Percentiles rank a stretch among this genome's conserved stretches.
phyloP scores from a whole-genome alignment of 352 stramenopile genomes.

The Globisporangium acanthophoron region DNA sequence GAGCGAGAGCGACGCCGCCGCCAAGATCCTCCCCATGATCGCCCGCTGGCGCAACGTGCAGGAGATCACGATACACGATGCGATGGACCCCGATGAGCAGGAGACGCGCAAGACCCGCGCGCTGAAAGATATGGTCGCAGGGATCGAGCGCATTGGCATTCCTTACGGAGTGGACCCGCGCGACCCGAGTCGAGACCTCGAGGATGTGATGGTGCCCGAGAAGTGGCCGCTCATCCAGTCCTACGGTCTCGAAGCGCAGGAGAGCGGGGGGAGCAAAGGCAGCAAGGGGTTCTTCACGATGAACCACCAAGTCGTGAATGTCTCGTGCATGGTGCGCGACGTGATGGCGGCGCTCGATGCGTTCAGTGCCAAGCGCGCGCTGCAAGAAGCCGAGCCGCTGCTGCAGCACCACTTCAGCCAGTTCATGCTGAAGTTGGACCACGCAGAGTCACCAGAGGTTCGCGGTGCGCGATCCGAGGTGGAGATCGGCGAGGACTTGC shows the following conservation, averaged over 20 bases:
- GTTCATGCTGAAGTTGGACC: conserved; percentile 67
- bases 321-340: conserved; percentile 29
- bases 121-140: conserved; percentile 58
- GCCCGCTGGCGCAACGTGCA: conserved; percentile 60
- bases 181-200: conserved; percentile 21
- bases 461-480: conserved; percentile 38
- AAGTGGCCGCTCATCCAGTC: conserved; percentile 77
- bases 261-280: conserved; percentile 1
- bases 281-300: conserved; percentile 72
- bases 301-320: conserved; percentile 61
- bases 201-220: conserved; percentile 53
- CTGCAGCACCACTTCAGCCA: conserved; percentile 54
- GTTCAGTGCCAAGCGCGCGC: conserved; percentile 49
- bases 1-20: conserved; percentile 51
- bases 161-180: conserved; percentile 35
- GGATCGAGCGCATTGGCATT: conserved; percentile 42
- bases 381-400: conserved; percentile 44
- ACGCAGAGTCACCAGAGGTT: conserved; percentile 38
- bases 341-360: conserved; percentile 42
- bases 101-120: conserved; percentile 60
- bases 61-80: conserved; percentile 59
- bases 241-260: conserved; percentile 43
- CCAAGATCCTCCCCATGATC: conserved; percentile 62
- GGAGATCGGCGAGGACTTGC: conserved; percentile 57
- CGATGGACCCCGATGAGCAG: conserved; percentile 61